A percentile compares a stretch with the other conserved stretches of the same genome.
These are phyloP conservation scores for Colletotrichum cuscutae DNA, from an alignment of 2,329 filamentous ascomycete genomes.

Conservation along the genomic window DNA sequence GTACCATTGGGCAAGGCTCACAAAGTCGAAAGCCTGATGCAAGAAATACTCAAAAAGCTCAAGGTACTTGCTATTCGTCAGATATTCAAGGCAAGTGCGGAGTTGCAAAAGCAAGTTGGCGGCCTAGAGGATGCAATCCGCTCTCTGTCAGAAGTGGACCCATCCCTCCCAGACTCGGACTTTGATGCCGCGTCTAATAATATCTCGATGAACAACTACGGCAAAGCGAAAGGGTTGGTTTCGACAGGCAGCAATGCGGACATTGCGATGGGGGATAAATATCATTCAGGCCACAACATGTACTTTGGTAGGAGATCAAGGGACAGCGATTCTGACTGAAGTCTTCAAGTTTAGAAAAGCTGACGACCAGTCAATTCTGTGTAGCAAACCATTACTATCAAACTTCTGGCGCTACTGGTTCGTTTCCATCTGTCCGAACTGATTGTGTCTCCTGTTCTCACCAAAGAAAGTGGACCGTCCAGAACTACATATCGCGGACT, in stretches of 20 bases:
- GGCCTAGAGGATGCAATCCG: slow-evolving; percentile 2
- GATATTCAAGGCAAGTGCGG: slow-evolving; percentile 3
- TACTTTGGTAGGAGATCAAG: slow-evolving; percentile 16
- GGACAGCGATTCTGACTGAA: neutral
- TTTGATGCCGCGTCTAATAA: neutral
- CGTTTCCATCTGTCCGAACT: neutral
- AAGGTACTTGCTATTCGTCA: slow-evolving; percentile 15
- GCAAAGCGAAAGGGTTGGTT: neutral
- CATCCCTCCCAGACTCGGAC: slow-evolving; percentile 15
- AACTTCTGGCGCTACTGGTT: neutral
- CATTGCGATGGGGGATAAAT: slow-evolving; percentile 9
- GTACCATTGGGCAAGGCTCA: slow-evolving; percentile 7
- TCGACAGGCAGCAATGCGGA: neutral
- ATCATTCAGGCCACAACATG: neutral
- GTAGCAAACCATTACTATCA: neutral
- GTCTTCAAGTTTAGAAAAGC: neutral
- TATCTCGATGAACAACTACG: neutral
- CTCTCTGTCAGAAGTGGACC: slow-evolving; percentile 14
- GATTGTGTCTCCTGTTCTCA: neutral
- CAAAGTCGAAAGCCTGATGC: slow-evolving; percentile 20
- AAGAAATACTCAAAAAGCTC: slow-evolving; percentile 1
- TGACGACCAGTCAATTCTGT: neutral
- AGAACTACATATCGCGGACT: neutral
- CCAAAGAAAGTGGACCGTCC: neutral
- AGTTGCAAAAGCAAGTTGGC: slow-evolving; percentile 2